phyloP scores from a whole-genome alignment of 2,329 filamentous ascomycete species.

The Grosmannia serpens region DNA sequence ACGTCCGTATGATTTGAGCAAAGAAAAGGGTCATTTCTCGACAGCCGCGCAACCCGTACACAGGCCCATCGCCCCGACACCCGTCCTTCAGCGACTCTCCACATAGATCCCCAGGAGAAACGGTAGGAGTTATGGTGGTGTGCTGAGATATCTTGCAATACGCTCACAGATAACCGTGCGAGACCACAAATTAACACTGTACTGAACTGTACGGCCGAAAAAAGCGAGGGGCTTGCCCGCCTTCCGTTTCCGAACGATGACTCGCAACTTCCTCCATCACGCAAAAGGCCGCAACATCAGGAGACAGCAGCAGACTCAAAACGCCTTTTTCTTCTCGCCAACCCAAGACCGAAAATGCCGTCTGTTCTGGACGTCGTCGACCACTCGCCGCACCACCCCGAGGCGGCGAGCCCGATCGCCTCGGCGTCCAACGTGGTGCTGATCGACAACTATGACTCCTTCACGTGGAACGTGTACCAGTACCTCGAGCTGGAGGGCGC shows the following conservation, averaged over 20 bases:
- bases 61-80: too few relatives aligned
- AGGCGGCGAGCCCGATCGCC: conserved; percentile 58
- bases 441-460: conserved; percentile 99
- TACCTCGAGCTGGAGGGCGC: conserved; percentile 96
- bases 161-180: not conserved
- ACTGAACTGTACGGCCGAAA: not conserved
- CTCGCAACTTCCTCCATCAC: not conserved
- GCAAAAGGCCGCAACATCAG: not conserved
- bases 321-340: not conserved
- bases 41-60: not conserved
- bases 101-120: too few relatives aligned
- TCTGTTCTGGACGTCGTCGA: conserved; percentile 45
- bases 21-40: not conserved
- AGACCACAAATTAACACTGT: not conserved
- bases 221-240: not conserved
- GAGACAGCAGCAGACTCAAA: not conserved
- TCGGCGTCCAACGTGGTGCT: conserved; percentile 85
- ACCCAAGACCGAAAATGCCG: conserved; percentile 29
- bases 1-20: not conserved
- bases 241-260: not conserved
- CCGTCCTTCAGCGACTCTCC: too few relatives aligned
- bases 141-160: too few relatives aligned
- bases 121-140: too few relatives aligned
- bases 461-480: conserved; percentile 99
- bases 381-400: conserved; percentile 77